Conservation (phyloP, 257 asterid species). For the Pogostemon cablin region DNA sequence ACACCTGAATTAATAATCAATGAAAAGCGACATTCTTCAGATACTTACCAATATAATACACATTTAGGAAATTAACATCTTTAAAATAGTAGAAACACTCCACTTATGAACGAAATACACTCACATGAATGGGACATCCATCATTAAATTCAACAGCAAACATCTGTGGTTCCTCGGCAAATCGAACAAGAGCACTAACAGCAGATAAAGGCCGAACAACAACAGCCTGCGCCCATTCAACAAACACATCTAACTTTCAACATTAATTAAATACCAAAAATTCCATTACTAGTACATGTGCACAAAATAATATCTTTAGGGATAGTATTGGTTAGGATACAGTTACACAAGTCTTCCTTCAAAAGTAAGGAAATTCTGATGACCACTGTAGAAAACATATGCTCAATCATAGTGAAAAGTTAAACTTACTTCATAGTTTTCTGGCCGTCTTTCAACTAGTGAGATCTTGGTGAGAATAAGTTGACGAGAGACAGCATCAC, state of each 20-base stretch:
- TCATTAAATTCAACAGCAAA: constrained; percentile 95
- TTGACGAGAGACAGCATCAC: constrained; percentile 95
- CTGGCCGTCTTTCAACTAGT: constrained; percentile 95
- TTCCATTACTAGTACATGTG: constrained; percentile 20
- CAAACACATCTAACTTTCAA: constrained; percentile 31
- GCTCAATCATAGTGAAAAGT: constrained; percentile 28
- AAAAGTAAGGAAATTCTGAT: constrained; percentile 19
- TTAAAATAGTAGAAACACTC: constrained; percentile 25
- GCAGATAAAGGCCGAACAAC: constrained; percentile 90
- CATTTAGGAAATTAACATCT: constrained; percentile 29
- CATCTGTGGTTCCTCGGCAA: constrained; percentile 99
- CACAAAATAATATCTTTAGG: constrained; percentile 29
- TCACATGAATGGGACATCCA: constrained; percentile 96
- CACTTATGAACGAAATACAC: constrained; percentile 38
- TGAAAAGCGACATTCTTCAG: constrained; percentile 24
- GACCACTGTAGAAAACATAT: constrained; percentile 27
- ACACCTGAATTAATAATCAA: constrained; percentile 66
- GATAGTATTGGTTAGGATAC: constrained; percentile 19
- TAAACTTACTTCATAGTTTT: constrained; percentile 91
- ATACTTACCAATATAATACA: constrained; percentile 6
- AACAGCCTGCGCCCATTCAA: constrained; percentile 76
- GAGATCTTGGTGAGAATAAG: constrained; percentile 93
- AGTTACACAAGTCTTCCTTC: constrained; percentile 2
- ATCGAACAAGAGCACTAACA: constrained; percentile 94
- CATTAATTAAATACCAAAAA: constrained; percentile 26